Base-by-base conservation (phyloP, 345 rosid species). In the Acer negundo region DNA sequence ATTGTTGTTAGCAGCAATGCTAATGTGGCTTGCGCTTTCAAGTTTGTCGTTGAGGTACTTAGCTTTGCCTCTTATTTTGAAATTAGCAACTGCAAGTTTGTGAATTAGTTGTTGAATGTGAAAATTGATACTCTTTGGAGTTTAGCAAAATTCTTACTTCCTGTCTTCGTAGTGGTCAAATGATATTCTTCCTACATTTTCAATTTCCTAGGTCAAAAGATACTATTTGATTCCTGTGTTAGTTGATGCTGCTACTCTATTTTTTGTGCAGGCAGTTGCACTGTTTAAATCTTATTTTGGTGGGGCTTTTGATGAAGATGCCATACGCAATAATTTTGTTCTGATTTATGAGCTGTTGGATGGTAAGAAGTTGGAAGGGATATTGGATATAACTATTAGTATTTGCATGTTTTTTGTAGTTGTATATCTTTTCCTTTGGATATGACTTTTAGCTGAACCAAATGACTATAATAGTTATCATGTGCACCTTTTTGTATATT, bases 1-100 rank as follows among this genome's bases (percentile, higher is more conserved):
- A 94, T 97, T 86, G 98, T 97, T 77, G 97, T 97, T 73, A 97
- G 99, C 90, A 94, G 97, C 89, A 97, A 97, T 73, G 98, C 98
- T 83, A 97, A 94, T 86, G 99, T 97, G 20, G 95, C 99, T 83
- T 97, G 97, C 77, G 99, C 95, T 8, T 97, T 97, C 88, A 97
- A 97, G 86, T 97, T 97, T 75, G 98, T 94, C 63, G 97, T 94
- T 66, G 98, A 97, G 99, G 99, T 94, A 80, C 22, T 73, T 59
- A 16, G 4, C 44, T 19, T 13, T n/a, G 69, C 28, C 53, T 19
- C 38, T 62, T 10, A 19, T 64, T 3, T 58, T 46, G 49, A 46
- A 46, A 46, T 46, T 46, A 11, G 38, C 4, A 16, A 26, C 61
- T 47, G 13, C 22, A 24, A 49, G 49, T 35, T 40, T 70, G 20